Percentiles rank a stretch among this genome's conserved stretches.
Conservation (phyloP, 371 early-diverging fungal species). For the Funneliformis caledonium region DNA sequence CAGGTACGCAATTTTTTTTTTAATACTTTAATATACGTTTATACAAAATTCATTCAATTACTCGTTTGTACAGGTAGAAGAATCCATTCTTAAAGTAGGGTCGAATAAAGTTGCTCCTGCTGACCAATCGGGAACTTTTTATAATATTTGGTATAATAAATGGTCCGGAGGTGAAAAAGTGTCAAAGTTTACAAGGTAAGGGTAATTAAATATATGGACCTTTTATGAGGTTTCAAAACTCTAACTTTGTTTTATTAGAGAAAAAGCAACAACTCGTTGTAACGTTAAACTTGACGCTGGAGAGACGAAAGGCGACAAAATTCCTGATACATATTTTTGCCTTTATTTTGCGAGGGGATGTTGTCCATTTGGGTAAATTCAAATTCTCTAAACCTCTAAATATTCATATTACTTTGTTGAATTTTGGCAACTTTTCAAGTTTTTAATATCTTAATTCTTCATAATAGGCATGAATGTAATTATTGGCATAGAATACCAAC, state of each 20-base stretch:
- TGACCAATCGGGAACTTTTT: constrained; percentile 54
- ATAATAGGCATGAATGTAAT: constrained; percentile 53
- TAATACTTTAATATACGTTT: not conserved
- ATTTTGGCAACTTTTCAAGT: not conserved
- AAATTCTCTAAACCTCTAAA: not conserved
- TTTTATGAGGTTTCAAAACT: not conserved
- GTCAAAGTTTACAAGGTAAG: constrained; percentile 49
- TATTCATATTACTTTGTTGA: not conserved
- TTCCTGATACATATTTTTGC: constrained; percentile 73
- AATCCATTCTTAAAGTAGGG: constrained; percentile 22
- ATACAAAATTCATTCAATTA: not conserved
- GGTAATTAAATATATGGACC: constrained; percentile 33
- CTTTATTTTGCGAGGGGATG: constrained; percentile 85
- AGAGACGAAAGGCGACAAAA: constrained; percentile 69
- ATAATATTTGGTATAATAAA: constrained; percentile 83
- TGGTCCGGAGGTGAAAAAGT: constrained; percentile 61
- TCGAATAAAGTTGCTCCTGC: not conserved
- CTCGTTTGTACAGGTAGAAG: not conserved
- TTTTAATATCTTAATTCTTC: not conserved
- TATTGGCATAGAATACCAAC: constrained; percentile 81
- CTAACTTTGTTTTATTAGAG: constrained; percentile 43
- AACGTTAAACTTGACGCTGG: constrained; percentile 73
- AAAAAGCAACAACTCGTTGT: constrained; percentile 70
- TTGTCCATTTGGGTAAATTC: constrained; percentile 67
- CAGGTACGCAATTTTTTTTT: not conserved